Evolutionary conservation across 2,329 filamentous ascomycete species (phyloP), one percentile per base, ranked within the genome.

Genomic region (Colletotrichum navitas): DNA sequence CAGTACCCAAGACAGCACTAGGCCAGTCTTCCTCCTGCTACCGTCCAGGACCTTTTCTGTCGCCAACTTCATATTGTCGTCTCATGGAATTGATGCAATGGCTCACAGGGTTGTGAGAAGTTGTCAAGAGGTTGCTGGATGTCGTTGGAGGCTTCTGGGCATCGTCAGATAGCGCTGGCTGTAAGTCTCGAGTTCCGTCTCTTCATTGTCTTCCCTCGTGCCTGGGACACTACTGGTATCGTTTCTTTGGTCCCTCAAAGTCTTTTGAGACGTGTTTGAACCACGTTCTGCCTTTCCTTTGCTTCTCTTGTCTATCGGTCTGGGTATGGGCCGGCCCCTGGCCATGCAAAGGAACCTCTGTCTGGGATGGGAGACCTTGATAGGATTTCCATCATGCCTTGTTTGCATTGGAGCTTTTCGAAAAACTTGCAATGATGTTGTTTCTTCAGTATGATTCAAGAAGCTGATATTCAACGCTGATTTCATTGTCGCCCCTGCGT

Each of bases 1-100:
- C 26, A 32, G 49, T 47, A 49, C 60, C 65, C 32, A 41, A 65
- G 45, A 54, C 41, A 1, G 65, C 66, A 72, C 66, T 43, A n/a
- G 39, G 16, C 54, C 14, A n/a, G 32, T 41, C 54, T 43, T 56
- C 54, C 32, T 72, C 26, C 60, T 60, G 16, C 32, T 55, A 11
- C 14, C 4, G 39, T 64, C 7, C 60, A 61, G 43, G 47, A n/a
- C 55, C 47, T 11, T 32, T 51, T n/a, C 29, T 43, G 14, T 68
- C 18, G 24, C 36, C 24, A 12, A 2, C 18, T 1, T n/a, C 49
- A 24, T 32, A 6, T 29, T 18, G 5, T 41, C 39, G 32, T 32
- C 39, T 47, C 47, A 49, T 29, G 5, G 4, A 51, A 41, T 26
- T 32, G 14, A 16, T 72, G 54, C 59, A 63, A 24, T 24, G 12